phyloP scores from a whole-genome alignment of 805 yeast species.

The Pichia membranifaciens region DNA sequence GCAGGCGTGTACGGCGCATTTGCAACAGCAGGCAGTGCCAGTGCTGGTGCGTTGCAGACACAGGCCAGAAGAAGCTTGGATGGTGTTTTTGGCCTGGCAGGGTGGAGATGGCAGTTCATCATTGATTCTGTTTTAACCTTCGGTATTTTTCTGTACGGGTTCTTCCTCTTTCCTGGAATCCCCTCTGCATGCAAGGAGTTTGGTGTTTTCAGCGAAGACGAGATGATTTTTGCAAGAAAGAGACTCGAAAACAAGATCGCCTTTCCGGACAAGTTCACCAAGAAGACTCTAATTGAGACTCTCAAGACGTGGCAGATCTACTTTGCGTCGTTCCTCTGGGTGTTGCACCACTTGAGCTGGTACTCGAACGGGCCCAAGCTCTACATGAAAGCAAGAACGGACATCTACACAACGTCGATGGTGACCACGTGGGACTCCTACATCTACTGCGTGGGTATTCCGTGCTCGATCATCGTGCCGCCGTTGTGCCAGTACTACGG shows the following conservation, averaged over 20 bases:
- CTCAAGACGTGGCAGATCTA: conserved; percentile 38
- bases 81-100: conserved; percentile 29
- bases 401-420: conserved; percentile 9
- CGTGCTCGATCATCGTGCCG: conserved; percentile 25
- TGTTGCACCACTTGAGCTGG: conserved; percentile 32
- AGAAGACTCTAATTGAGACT: conserved; percentile 37
- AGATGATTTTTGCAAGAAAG: conserved; percentile 41
- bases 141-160: conserved; percentile 24
- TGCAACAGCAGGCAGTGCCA: conserved; percentile 52
- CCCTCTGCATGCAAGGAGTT: conserved; percentile 36
- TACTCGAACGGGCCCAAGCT: conserved; percentile 24
- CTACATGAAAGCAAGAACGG: conserved; percentile 19
- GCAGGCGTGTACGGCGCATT: conserved; percentile 60
- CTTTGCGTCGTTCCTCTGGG: conserved; percentile 19
- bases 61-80: conserved; percentile 30
- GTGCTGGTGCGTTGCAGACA: conserved; percentile 49
- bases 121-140: conserved; percentile 40
- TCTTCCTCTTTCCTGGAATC: conserved; percentile 51
- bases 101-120: conserved; percentile 53
- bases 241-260: conserved; percentile 33
- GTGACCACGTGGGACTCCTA: conserved; percentile 19
- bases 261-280: conserved; percentile 38
- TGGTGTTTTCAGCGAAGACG: conserved; percentile 37
- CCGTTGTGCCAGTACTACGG: conserved; percentile 37
- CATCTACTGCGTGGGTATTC: conserved; percentile 15